Evolutionary conservation across 129 eudicot genomes (phyloP).

Genomic region (sunflower (Helianthus annuus)): DNA sequence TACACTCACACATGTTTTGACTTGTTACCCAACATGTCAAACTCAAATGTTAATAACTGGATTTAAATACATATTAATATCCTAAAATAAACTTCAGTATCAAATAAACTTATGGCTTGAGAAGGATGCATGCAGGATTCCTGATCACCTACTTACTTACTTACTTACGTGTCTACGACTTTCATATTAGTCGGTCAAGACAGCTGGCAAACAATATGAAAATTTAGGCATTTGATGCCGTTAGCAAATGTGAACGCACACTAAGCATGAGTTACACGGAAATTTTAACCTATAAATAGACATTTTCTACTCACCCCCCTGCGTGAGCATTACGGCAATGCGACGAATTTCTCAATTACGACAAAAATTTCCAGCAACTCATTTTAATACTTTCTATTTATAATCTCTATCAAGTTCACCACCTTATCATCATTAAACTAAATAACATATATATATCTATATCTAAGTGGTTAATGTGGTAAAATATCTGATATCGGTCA

Average conservation of each 20-base stretch:
- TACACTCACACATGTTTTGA: no score
- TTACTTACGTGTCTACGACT: conserved; percentile 31
- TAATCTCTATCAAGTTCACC: conserved; percentile 19
- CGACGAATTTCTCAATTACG: conserved; percentile 28
- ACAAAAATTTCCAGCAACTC: conserved; percentile 26
- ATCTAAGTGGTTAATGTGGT: no score
- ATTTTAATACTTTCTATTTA: conserved; percentile 24
- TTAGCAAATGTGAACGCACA: conserved; percentile 33
- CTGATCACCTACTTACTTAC: conserved; percentile 28
- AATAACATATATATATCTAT: conserved; percentile 15
- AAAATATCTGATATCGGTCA: no score
- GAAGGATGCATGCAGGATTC: conserved; percentile 22
- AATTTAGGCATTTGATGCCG: conserved; percentile 28
- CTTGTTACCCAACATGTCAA: conserved; percentile 9
- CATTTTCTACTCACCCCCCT: conserved; percentile 14
- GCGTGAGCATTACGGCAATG: conserved; percentile 31
- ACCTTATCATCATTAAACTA: conserved; percentile 22
- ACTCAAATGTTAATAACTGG: conserved; percentile 15
- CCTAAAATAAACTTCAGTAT: conserved; percentile 11
- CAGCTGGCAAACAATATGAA: conserved; percentile 34
- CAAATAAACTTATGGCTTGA: conserved; percentile 12
- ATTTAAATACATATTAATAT: conserved; percentile 9
- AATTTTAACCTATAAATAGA: conserved; percentile 34
- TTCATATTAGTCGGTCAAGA: conserved; percentile 28
- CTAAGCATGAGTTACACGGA: conserved; percentile 39